Conservation (phyloP, 2,329 filamentous ascomycete genomes). For the Polychaeton citri region DNA sequence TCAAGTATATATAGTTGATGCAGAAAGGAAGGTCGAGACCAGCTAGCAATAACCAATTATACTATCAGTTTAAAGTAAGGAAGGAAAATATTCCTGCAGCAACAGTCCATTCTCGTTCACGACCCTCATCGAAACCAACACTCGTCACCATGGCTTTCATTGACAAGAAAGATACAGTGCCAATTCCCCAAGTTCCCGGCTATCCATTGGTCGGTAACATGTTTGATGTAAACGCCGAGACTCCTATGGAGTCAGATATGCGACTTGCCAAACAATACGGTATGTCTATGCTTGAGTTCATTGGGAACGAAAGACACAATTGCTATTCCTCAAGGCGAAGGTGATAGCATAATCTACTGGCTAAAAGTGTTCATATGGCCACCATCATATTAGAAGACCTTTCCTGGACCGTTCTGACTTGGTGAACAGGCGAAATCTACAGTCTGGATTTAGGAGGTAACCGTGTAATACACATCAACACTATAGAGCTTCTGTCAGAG, state of each 20-base stretch:
- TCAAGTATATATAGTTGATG: no score
- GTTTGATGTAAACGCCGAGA: conserved; percentile 46
- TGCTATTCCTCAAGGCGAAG: no score
- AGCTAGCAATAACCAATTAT: no score
- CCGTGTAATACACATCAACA: conserved; percentile 10
- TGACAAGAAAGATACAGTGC: background rate
- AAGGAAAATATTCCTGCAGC: no score
- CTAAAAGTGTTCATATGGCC: conserved; percentile 1
- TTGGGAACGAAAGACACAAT: background rate
- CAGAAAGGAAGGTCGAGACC: no score
- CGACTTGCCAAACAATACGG: conserved; percentile 23
- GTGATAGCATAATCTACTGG: no score
- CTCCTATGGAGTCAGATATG: conserved; percentile 42
- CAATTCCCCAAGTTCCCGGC: conserved; percentile 51
- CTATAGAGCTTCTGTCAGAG: conserved; percentile 23
- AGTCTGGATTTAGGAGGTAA: conserved; percentile 7
- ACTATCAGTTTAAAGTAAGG: no score
- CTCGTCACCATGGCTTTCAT: background rate
- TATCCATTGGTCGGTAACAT: conserved; percentile 55
- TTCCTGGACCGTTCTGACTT: no score
- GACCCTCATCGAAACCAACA: no score
- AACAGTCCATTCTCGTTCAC: no score
- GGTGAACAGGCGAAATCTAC: conserved; percentile 12
- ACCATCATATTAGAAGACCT: no score
- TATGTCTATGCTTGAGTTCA: background rate